Conservation (phyloP, 129 eudicot species). For the Glebionis coronaria region DNA sequence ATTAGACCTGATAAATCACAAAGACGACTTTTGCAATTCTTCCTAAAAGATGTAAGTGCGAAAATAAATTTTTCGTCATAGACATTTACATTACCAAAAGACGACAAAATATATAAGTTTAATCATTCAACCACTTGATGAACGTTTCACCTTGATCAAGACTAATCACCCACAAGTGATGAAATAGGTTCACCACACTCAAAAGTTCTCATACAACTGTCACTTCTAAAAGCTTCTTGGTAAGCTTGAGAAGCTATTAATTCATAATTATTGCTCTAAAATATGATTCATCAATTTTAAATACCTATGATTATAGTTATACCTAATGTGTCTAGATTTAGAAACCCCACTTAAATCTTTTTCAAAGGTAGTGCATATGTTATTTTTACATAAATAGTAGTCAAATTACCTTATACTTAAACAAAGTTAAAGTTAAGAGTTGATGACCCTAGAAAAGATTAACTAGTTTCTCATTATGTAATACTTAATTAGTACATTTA, state of each 20-base stretch:
- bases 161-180: conserved; percentile 17
- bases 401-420: conserved; percentile 7
- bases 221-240: background rate
- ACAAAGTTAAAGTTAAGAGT: conserved; percentile 15
- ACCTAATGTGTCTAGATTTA: conserved; percentile 33
- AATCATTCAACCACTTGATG: background rate
- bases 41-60: too few relatives aligned
- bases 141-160: conserved; percentile 8
- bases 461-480: background rate
- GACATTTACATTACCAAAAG: background rate
- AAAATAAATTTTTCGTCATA: too few relatives aligned
- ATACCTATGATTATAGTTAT: conserved; percentile 17
- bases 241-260: background rate
- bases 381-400: conserved; percentile 14
- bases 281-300: background rate
- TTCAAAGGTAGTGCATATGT: conserved; percentile 36
- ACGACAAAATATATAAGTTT: too few relatives aligned
- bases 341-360: conserved; percentile 40
- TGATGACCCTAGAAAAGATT: background rate
- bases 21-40: too few relatives aligned
- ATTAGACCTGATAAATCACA: too few relatives aligned
- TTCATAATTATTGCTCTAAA: background rate
- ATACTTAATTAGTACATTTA: too few relatives aligned
- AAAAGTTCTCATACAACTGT: conserved; percentile 3
- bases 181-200: conserved; percentile 1